Conservation (phyloP, 495 filamentous ascomycete genomes). For the Annulohypoxylon bovei region DNA sequence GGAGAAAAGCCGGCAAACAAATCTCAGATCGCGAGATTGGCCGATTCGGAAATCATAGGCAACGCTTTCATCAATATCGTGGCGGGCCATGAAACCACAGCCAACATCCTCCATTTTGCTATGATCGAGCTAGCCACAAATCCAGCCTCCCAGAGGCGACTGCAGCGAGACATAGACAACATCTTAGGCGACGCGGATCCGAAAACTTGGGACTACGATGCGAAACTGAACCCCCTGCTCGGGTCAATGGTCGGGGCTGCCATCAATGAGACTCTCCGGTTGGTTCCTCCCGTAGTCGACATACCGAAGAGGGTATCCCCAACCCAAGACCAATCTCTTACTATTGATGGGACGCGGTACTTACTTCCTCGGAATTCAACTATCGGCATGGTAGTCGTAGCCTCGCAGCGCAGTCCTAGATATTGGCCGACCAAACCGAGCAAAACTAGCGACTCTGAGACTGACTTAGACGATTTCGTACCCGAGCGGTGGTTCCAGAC, state of each 20-base stretch:
- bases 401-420: conserved; percentile 68
- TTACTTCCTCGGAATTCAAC: conserved; percentile 58
- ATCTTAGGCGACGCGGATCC: conserved; percentile 62
- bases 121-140: conserved; percentile 69
- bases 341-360: conserved; percentile 59
- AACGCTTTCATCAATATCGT: conserved; percentile 78
- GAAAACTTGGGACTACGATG: conserved; percentile 70
- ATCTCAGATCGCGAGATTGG: conserved; percentile 46
- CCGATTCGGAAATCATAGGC: conserved; percentile 70
- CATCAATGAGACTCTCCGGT: conserved; percentile 73
- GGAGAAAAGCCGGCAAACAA: conserved; percentile 33
- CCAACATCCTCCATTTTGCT: conserved; percentile 71
- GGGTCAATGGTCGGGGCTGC: conserved; percentile 71
- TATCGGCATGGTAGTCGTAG: conserved; percentile 59
- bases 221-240: conserved; percentile 64
- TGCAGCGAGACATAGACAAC: conserved; percentile 70
- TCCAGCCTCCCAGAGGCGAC: conserved; percentile 62
- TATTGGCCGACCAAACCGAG: conserved; percentile 67
- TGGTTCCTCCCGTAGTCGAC: conserved; percentile 67
- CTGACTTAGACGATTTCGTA: conserved; percentile 58
- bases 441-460: conserved; percentile 45
- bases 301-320: conserved; percentile 68
- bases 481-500: conserved; percentile 59
- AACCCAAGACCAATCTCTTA: conserved; percentile 61
- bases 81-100: conserved; percentile 78